phyloP scores from a whole-genome alignment of 179 eudicot species.

The Silene vulgaris region DNA sequence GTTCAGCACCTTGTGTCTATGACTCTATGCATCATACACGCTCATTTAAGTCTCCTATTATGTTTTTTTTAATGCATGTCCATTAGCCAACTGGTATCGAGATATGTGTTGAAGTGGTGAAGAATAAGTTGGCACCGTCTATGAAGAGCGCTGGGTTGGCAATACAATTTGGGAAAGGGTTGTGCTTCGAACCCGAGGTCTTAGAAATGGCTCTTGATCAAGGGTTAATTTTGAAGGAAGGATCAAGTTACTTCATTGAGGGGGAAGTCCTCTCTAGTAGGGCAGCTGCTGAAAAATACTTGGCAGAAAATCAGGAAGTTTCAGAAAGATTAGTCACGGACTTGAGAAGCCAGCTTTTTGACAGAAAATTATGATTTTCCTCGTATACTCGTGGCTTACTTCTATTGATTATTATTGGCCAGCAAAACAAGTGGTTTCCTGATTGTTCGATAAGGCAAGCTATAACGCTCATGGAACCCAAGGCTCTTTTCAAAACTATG shows the following conservation, averaged over 20 bases:
- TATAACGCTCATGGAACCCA: not conserved
- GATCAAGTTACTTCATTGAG: constrained; percentile 46
- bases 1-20: not conserved
- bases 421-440: not conserved
- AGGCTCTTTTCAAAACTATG: not conserved
- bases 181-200: constrained; percentile 63
- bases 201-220: constrained; percentile 77
- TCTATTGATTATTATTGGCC: constrained; percentile 4
- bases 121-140: constrained; percentile 80
- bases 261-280: constrained; percentile 43
- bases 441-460: not conserved
- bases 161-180: constrained; percentile 75
- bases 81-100: constrained; percentile 63
- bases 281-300: constrained; percentile 53
- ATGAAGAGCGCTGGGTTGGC: constrained; percentile 63
- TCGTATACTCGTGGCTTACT: not conserved
- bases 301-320: constrained; percentile 47
- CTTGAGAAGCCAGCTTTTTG: constrained; percentile 59
- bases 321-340: constrained; percentile 46
- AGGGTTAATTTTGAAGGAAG: constrained; percentile 55
- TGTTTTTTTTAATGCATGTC: constrained; percentile 13
- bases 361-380: constrained; percentile 23
- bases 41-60: constrained; percentile 12
- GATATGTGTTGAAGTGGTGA: constrained; percentile 74
- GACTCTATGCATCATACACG: too few species aligned